Conservation (phyloP, 768 basidiomycete genomes). For the Mrakia frigida region DNA sequence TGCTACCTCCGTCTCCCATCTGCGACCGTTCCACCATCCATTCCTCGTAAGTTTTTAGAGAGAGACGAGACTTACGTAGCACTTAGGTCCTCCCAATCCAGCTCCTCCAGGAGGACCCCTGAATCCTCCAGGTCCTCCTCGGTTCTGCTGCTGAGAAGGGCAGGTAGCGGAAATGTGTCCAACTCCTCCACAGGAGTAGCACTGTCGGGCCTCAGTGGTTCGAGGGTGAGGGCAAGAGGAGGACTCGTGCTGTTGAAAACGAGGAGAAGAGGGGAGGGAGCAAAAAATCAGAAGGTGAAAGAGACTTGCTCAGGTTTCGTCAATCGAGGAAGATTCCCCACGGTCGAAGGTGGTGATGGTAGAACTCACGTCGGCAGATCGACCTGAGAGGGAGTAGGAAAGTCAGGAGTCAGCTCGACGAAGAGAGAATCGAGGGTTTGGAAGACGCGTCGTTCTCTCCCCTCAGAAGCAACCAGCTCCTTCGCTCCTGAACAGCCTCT, state of each 20-base stretch:
- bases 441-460: background rate
- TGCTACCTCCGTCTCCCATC: too few relatives aligned
- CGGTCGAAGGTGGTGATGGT: too few relatives aligned
- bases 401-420: background rate
- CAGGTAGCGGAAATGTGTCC: constrained; percentile 14
- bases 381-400: background rate
- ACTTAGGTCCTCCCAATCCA: background rate
- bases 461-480: too few relatives aligned
- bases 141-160: constrained; percentile 16
- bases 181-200: constrained; percentile 21
- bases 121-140: constrained; percentile 13
- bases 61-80: constrained; percentile 3
- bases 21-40: too few relatives aligned
- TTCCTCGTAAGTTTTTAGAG: too few relatives aligned
- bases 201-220: constrained; percentile 24
- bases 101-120: constrained; percentile 1
- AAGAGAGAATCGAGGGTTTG: background rate
- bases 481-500: background rate
- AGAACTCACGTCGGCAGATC: background rate
- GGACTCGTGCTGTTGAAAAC: constrained; percentile 15
- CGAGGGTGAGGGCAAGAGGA: constrained; percentile 21
- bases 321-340: too few relatives aligned
- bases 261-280: background rate
- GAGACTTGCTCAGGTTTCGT: too few relatives aligned
- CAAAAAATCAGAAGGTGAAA: too few relatives aligned